Evolutionary conservation across 768 basidiomycete genomes (phyloP).

Genomic region (Scleroderma citrinum): DNA sequence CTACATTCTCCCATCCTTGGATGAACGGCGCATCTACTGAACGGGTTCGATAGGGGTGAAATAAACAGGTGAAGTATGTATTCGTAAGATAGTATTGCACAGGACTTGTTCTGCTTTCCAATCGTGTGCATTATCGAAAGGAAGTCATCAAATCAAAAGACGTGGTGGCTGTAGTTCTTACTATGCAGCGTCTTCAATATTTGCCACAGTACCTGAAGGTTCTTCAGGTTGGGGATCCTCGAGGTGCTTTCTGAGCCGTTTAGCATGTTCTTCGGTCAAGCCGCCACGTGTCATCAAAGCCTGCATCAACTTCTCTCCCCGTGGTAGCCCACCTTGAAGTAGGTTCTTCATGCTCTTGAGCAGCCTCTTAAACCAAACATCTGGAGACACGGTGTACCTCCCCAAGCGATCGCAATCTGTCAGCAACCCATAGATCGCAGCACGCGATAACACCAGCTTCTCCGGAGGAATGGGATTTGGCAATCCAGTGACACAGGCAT

Average conservation of each 20-base stretch:
- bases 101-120: no score
- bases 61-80: no score
- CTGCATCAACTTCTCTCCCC: neutral
- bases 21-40: no score
- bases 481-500: neutral
- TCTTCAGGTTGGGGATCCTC: neutral
- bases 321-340: neutral
- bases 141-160: no score
- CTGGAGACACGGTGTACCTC: neutral
- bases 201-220: neutral
- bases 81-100: no score
- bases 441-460: neutral
- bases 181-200: no score
- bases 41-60: no score
- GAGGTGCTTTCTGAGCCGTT: neutral
- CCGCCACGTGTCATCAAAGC: neutral
- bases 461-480: neutral
- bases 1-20: no score
- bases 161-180: no score
- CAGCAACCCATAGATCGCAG: neutral
- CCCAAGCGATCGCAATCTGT: neutral
- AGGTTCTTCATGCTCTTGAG: neutral
- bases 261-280: neutral
- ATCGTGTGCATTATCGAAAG: no score
- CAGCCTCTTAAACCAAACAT: neutral